Conservation (phyloP, 805 yeast species). For the Saturnispora kantuleensis region DNA sequence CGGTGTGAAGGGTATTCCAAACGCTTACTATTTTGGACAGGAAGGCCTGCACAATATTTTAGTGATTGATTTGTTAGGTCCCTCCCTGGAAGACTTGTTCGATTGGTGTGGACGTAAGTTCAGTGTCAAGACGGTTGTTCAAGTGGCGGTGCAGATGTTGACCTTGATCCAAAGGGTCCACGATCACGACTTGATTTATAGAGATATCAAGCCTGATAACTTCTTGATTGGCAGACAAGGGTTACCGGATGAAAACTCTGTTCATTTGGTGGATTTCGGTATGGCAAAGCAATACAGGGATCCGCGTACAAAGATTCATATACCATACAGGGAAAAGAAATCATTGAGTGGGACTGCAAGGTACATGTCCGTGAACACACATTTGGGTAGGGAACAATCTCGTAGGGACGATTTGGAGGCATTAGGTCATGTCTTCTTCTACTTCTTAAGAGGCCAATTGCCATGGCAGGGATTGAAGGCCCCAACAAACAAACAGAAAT, state of each 20-base stretch:
- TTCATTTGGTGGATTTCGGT: slow-evolving; percentile 92
- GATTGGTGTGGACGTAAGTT: slow-evolving; percentile 98
- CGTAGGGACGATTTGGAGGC: slow-evolving; percentile 96
- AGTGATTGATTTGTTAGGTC: slow-evolving; percentile 91
- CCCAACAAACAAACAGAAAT: slow-evolving; percentile 94
- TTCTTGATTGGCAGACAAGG: slow-evolving; percentile 88
- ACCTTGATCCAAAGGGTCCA: slow-evolving; percentile 78
- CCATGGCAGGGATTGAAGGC: slow-evolving; percentile 99
- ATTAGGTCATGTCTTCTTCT: slow-evolving; percentile 92
- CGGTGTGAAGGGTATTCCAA: slow-evolving; percentile 81
- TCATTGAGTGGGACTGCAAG: slow-evolving; percentile 97
- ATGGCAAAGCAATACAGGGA: slow-evolving; percentile 98
- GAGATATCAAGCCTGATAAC: slow-evolving; percentile 97
- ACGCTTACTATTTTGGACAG: slow-evolving; percentile 97
- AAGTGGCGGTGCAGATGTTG: slow-evolving; percentile 93
- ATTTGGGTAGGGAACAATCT: slow-evolving; percentile 92
- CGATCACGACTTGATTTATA: slow-evolving; percentile 80
- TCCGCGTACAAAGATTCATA: slow-evolving; percentile 90
- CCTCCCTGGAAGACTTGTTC: slow-evolving; percentile 89
- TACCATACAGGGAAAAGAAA: slow-evolving; percentile 93
- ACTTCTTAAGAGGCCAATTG: slow-evolving; percentile 84
- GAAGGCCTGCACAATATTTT: slow-evolving; percentile 94
- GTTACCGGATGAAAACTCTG: slow-evolving; percentile 71
- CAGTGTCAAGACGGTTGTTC: slow-evolving; percentile 78
- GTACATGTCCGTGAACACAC: slow-evolving; percentile 96